phyloP scores from a whole-genome alignment of 2,329 filamentous ascomycete genomes.

The Sporothrix luriei region DNA sequence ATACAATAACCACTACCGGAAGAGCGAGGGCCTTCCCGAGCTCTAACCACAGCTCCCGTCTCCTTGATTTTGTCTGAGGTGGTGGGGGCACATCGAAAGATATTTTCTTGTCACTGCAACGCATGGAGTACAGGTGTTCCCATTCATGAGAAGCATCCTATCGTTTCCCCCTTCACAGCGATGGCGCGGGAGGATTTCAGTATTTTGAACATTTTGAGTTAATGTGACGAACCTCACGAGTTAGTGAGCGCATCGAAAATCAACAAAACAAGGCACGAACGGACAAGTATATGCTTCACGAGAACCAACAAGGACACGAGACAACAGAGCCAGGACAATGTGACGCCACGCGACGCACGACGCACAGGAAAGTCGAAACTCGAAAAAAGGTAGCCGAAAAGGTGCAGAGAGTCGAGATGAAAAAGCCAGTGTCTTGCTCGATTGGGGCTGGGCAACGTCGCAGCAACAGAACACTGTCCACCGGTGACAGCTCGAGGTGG shows the following conservation, averaged over 20 bases:
- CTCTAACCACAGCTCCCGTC: neutral
- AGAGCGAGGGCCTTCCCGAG: neutral
- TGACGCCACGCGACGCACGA: neutral
- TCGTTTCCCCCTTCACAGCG: conserved; percentile 1
- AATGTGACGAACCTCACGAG: too few relatives aligned
- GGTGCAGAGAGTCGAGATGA: neutral
- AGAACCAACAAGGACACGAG: neutral
- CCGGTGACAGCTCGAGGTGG: conserved; percentile 12
- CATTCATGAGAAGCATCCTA: neutral
- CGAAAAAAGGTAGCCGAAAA: conserved; percentile 8
- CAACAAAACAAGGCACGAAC: too few relatives aligned
- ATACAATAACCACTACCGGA: neutral
- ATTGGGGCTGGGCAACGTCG: conserved; percentile 28
- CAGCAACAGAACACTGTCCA: conserved; percentile 24
- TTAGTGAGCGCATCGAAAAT: neutral
- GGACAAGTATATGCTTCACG: too few relatives aligned
- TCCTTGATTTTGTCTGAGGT: neutral
- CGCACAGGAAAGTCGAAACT: neutral
- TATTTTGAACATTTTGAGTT: too few relatives aligned
- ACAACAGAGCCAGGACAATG: neutral
- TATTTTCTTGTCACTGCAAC: neutral
- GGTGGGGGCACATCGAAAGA: neutral
- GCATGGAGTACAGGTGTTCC: neutral
- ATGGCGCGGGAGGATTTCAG: conserved; percentile 14
- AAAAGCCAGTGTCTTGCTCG: neutral